phyloP scores from a whole-genome alignment of 441 rosid genomes.

The Geranium incanum region DNA sequence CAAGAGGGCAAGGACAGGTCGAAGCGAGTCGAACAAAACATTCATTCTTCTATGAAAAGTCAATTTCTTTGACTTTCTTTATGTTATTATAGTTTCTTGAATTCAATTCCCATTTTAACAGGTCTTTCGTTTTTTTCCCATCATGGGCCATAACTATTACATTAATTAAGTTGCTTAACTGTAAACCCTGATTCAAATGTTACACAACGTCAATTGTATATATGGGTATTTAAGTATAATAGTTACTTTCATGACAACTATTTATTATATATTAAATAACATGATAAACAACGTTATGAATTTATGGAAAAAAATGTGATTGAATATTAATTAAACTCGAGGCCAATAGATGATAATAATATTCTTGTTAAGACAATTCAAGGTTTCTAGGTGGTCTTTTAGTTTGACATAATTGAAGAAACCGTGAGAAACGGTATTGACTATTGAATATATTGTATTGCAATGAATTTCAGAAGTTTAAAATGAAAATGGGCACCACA shows the following conservation, averaged over 20 bases:
- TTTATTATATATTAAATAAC: no score
- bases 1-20: not conserved
- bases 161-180: constrained; percentile 1
- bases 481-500: not conserved
- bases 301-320: no score
- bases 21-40: not conserved
- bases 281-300: not conserved
- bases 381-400: not conserved
- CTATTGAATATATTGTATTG: not conserved
- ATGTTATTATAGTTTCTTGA: not conserved
- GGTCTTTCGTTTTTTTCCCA: not conserved
- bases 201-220: not conserved
- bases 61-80: not conserved
- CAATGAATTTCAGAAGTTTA: not conserved
- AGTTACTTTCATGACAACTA: not conserved
- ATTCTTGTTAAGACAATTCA: not conserved
- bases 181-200: not conserved
- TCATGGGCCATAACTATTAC: not conserved
- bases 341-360: no score
- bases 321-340: no score
- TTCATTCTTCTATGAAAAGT: constrained; percentile 3
- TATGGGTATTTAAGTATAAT: not conserved
- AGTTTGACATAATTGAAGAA: not conserved
- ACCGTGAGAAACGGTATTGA: not conserved
- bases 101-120: not conserved